Percentiles rank a stretch among this genome's conserved stretches.
Evolutionary conservation across 768 basidiomycete species (phyloP).

Genomic region (Boletus insuetus): DNA sequence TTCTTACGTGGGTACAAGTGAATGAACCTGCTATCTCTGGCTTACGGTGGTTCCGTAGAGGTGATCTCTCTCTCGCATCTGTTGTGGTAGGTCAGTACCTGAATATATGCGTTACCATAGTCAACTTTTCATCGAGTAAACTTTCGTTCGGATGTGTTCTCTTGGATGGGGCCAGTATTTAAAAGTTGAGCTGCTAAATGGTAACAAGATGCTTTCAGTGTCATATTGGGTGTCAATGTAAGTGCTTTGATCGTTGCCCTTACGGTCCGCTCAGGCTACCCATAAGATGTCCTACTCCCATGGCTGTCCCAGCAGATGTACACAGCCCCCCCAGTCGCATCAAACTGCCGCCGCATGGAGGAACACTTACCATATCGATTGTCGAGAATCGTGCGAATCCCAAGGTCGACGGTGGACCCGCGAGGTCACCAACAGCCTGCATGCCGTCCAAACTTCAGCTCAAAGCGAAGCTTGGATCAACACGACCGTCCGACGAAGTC

Average conservation of each 20-base stretch:
- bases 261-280: not conserved
- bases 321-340: constrained; percentile 27
- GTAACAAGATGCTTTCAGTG: constrained; percentile 66
- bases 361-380: constrained; percentile 71
- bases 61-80: constrained; percentile 92
- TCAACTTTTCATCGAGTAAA: no score
- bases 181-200: constrained; percentile 63
- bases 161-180: constrained; percentile 85
- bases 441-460: constrained; percentile 63
- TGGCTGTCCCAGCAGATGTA: constrained; percentile 28
- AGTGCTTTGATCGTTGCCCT: constrained; percentile 19
- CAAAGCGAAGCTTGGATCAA: constrained; percentile 54
- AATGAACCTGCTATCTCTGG: not conserved
- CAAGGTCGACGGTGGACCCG: constrained; percentile 42
- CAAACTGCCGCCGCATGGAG: constrained; percentile 67
- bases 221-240: no score
- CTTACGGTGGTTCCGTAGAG: constrained; percentile 43
- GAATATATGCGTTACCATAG: not conserved
- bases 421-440: constrained; percentile 54
- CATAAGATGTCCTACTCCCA: constrained; percentile 39
- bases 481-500: constrained; percentile 68
- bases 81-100: constrained; percentile 58
- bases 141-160: constrained; percentile 60
- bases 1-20: constrained; percentile 69
- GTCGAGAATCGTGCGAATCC: constrained; percentile 46